Evolutionary conservation across 352 stramenopile genomes (phyloP).

Genomic region (Globisporangium cystogenes): DNA sequence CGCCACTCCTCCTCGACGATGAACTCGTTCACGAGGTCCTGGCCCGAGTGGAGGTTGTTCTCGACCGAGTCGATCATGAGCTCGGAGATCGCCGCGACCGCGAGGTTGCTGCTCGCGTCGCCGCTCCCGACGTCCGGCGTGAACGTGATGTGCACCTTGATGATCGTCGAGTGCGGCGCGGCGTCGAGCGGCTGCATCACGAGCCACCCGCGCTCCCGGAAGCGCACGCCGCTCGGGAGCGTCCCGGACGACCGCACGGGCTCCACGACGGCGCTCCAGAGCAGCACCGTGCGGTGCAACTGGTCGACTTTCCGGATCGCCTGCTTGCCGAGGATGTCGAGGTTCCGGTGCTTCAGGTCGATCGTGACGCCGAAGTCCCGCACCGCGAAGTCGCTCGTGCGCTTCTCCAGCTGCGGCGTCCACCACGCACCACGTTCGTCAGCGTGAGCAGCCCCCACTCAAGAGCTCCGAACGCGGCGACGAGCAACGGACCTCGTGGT

Average conservation of each 20-base stretch:
- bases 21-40: slow-evolving; percentile 9
- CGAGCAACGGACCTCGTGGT: slow-evolving; percentile 2
- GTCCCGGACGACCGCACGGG: slow-evolving; percentile 3
- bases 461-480: not conserved
- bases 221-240: slow-evolving; percentile 1
- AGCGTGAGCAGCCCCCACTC: no score
- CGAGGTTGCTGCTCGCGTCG: not conserved
- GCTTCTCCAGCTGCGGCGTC: slow-evolving; percentile 6
- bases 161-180: not conserved
- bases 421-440: not conserved
- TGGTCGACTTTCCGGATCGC: slow-evolving; percentile 5
- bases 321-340: slow-evolving; percentile 13
- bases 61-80: slow-evolving; percentile 10
- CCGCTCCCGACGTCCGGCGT: slow-evolving; percentile 5
- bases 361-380: slow-evolving; percentile 7
- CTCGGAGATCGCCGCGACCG: slow-evolving; percentile 7
- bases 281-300: not conserved
- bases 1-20: slow-evolving; percentile 5
- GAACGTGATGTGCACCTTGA: slow-evolving; percentile 8
- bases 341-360: not conserved
- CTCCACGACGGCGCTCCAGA: slow-evolving; percentile 8
- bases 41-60: slow-evolving; percentile 6
- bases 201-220: slow-evolving; percentile 10
- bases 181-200: not conserved
- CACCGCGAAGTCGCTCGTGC: not conserved